Evolutionary conservation across 116 monocot genomes (phyloP).

Genomic region (Phalaenopsis hybrid): DNA sequence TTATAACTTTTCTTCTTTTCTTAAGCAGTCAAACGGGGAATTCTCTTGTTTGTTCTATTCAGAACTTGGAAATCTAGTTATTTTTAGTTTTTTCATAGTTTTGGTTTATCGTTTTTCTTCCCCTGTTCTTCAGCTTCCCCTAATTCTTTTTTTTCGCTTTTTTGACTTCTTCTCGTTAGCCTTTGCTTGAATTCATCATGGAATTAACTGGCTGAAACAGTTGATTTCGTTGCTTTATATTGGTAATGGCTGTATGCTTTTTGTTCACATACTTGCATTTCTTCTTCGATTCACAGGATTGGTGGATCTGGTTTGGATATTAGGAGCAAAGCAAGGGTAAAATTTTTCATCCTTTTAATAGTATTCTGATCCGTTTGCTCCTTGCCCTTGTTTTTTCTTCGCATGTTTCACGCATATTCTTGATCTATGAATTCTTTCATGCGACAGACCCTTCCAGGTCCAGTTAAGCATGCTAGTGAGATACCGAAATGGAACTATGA

Average conservation of each 20-base stretch:
- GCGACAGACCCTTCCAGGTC: constrained; percentile 34
- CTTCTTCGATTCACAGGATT: constrained; percentile 22
- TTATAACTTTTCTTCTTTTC: neutral
- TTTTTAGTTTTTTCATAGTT: too few species aligned
- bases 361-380: neutral
- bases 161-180: neutral
- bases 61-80: too few species aligned
- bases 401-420: neutral
- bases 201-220: neutral
- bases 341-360: constrained; percentile 2
- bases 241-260: neutral
- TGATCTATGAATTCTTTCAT: neutral
- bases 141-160: too few species aligned
- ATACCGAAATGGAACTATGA: constrained; percentile 52
- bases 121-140: too few species aligned
- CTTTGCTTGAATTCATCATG: neutral
- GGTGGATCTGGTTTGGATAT: constrained; percentile 47
- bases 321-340: constrained; percentile 50
- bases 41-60: too few species aligned
- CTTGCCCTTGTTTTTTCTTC: too few species aligned
- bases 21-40: neutral
- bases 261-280: neutral
- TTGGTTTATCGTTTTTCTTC: too few species aligned
- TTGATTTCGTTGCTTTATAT: neutral
- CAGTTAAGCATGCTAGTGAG: constrained; percentile 36